phyloP scores from a whole-genome alignment of 129 eudicot species.

The Lactuca sativa region DNA sequence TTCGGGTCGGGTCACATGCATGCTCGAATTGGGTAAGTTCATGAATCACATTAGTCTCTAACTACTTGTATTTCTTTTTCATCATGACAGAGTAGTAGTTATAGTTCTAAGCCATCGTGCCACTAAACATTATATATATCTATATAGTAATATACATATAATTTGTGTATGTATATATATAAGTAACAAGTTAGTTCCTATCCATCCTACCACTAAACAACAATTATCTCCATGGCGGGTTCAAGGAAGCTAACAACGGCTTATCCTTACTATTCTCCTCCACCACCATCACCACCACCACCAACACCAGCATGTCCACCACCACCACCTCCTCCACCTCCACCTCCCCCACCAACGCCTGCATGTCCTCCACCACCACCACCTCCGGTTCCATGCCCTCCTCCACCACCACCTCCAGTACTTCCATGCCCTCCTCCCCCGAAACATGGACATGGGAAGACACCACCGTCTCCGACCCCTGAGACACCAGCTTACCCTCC shows the following conservation, averaged over 20 bases:
- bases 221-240: conserved; percentile 14
- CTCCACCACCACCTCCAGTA: conserved; percentile 36
- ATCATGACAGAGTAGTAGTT: conserved; percentile 33
- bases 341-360: conserved; percentile 23
- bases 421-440: conserved; percentile 21
- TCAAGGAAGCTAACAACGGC: conserved; percentile 33
- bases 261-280: conserved; percentile 51
- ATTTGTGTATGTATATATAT: conserved; percentile 8
- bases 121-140: neutral
- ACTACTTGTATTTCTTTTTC: conserved; percentile 21
- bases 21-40: neutral
- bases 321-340: conserved; percentile 21
- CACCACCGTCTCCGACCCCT: conserved; percentile 33
- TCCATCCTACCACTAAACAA: conserved; percentile 12
- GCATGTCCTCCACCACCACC: conserved; percentile 30
- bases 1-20: conserved; percentile 38
- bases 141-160: neutral
- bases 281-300: conserved; percentile 33
- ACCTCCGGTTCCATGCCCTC: conserved; percentile 33
- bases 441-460: conserved; percentile 26
- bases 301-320: conserved; percentile 35
- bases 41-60: conserved; percentile 2
- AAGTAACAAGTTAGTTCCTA: conserved; percentile 3
- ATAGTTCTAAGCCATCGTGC: neutral
- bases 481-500: conserved; percentile 38